These are phyloP conservation scores for Rhizoclosmatium globosum DNA, from an alignment of 192 early-diverging fungal species.

Conservation along the genomic window DNA sequence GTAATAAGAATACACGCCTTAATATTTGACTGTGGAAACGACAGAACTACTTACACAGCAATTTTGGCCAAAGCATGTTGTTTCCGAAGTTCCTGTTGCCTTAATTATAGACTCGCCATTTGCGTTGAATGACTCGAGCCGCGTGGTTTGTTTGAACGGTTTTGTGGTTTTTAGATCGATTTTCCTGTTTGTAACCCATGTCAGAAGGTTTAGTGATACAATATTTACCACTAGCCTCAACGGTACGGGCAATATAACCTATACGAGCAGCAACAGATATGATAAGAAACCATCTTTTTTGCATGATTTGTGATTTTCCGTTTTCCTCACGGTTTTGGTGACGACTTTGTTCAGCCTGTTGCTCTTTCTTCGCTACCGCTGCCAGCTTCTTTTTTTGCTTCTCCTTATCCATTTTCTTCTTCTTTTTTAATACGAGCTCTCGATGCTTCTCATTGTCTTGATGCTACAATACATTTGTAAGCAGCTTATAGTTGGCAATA, in stretches of 20 bases:
- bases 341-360: constrained; percentile 36
- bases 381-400: constrained; percentile 46
- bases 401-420: constrained; percentile 48
- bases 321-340: constrained; percentile 55
- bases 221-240: constrained; percentile 39
- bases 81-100: constrained; percentile 32
- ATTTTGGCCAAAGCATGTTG: constrained; percentile 50
- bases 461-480: constrained; percentile 38
- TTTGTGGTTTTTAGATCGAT: constrained; percentile 8
- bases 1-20: constrained; percentile 14
- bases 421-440: constrained; percentile 44
- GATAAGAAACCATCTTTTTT: constrained; percentile 64
- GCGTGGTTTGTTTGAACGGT: constrained; percentile 30
- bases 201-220: neutral
- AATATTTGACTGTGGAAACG: constrained; percentile 17
- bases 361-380: constrained; percentile 49
- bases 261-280: constrained; percentile 54
- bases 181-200: constrained; percentile 5
- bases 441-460: constrained; percentile 41
- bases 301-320: constrained; percentile 46
- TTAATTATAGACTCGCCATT: constrained; percentile 37
- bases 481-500: neutral
- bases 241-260: constrained; percentile 39
- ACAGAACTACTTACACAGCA: constrained; percentile 35
- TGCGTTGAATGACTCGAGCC: constrained; percentile 53